phyloP scores from a whole-genome alignment of 345 rosid genomes.

The Crucihimalaya himalaica region DNA sequence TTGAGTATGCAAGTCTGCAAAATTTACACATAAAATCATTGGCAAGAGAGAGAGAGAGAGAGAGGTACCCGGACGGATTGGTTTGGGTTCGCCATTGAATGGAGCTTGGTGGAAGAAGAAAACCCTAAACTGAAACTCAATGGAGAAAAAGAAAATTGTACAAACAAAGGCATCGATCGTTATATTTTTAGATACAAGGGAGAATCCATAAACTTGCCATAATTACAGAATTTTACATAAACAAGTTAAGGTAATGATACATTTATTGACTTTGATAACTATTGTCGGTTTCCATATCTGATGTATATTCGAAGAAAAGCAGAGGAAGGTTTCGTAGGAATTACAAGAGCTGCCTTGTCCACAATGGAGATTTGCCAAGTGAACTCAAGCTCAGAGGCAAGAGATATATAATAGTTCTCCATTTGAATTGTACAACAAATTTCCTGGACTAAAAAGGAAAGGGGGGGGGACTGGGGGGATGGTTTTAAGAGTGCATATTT shows the following conservation, averaged over 20 bases:
- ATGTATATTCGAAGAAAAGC: neutral
- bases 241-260: neutral
- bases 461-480: too few species aligned
- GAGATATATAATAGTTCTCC: too few species aligned
- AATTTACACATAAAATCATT: conserved; percentile 4
- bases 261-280: neutral
- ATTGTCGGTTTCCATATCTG: neutral
- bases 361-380: neutral
- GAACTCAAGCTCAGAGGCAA: too few species aligned
- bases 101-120: conserved; percentile 20
- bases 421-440: too few species aligned
- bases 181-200: neutral
- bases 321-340: neutral
- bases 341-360: neutral
- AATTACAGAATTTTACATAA: neutral
- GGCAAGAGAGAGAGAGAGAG: neutral
- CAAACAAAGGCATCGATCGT: neutral
- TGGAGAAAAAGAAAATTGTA: neutral
- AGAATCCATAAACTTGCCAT: conserved; percentile 7
- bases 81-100: conserved; percentile 24
- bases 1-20: conserved; percentile 34
- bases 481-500: too few species aligned
- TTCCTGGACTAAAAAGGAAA: too few species aligned
- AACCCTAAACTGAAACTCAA: conserved; percentile 11
- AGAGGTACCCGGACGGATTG: conserved; percentile 22